Base-by-base conservation (phyloP, 108 stramenopile genomes). In the Mayamaea pseudoterrestris region DNA sequence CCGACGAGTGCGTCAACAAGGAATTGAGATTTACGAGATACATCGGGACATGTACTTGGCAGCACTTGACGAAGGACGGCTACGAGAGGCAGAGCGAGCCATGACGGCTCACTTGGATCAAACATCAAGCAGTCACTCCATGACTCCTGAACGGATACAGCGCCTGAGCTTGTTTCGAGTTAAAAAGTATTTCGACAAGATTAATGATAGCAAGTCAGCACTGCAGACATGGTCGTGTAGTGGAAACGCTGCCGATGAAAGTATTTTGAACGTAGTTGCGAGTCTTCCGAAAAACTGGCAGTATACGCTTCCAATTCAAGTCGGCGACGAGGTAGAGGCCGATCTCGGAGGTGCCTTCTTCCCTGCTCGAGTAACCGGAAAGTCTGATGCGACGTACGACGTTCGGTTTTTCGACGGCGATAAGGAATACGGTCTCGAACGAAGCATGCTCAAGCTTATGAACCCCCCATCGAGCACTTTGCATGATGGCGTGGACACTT, bases 11-110 rank as follows among this genome's bases (percentile, higher is more conserved):
- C 57, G 65, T 54, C 36, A 66, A 14, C 60, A 80, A 18, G 84
- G 84, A 12, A 61, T 57, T 39, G 62, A 72, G 45, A 52, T 83
- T 28, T 47, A 83, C 36, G 75, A 80, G 9, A 76, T 74, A 31
- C 85, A 88, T 53, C 61, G 78, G 25, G 80, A 88, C 54, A 88
- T 88, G 86, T 88, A 83, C 40, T 23, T 83, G 23, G 81, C 86
- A 17, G 86, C 86, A 4, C 37, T 88, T 8, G 77, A 88, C 48
- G 86, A 88, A 49, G 79, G 81, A 31, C 55, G 68, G 30, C 54
- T 60, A 26, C 57, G 86, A 9, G 65, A 73, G 45, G 64, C 73
- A 12, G 83, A 85, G 50, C 64, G 62, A 14, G 73, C 73, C 22
- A 85, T 85, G 71, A 78, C 73, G 13, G 70, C 78, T n/a, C 78